phyloP scores from a whole-genome alignment of 352 stramenopile species.

The Phytophthora sp. region DNA sequence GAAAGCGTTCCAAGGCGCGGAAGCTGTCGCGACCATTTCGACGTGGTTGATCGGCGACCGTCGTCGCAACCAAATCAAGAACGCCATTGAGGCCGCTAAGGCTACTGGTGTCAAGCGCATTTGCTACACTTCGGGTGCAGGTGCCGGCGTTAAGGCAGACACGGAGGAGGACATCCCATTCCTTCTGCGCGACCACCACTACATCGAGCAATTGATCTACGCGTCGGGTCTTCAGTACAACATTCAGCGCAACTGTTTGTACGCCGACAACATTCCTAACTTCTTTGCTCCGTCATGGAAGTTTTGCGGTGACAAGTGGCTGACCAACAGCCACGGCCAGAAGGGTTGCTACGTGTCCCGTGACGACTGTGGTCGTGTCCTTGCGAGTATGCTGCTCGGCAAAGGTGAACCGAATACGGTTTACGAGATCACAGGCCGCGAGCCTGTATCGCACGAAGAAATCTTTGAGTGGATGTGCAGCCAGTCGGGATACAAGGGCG shows the following conservation, averaged over 20 bases:
- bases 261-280: conserved; percentile 31
- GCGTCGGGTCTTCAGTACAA: conserved; percentile 30
- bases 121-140: conserved; percentile 27
- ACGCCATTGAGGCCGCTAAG: conserved; percentile 21
- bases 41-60: conserved; percentile 37
- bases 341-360: conserved; percentile 20
- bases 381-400: conserved; percentile 2
- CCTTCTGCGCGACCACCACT: conserved; percentile 30
- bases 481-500: conserved; percentile 11
- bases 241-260: conserved; percentile 35
- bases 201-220: conserved; percentile 28
- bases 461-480: conserved; percentile 15
- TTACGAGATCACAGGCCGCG: conserved; percentile 15
- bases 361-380: conserved; percentile 16
- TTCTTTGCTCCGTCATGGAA: conserved; percentile 35
- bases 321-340: conserved; percentile 25
- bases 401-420: conserved; percentile 17
- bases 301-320: conserved; percentile 32
- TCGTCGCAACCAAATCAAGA: conserved; percentile 30
- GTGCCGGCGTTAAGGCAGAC: conserved; percentile 19
- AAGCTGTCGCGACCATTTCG: conserved; percentile 26
- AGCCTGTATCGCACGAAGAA: conserved; percentile 12
- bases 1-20: conserved; percentile 24
- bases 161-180: conserved; percentile 32
- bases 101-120: conserved; percentile 25